These are phyloP conservation scores for Boletales sp. DNA, from an alignment of 768 basidiomycete genomes.

Conservation along the genomic window DNA sequence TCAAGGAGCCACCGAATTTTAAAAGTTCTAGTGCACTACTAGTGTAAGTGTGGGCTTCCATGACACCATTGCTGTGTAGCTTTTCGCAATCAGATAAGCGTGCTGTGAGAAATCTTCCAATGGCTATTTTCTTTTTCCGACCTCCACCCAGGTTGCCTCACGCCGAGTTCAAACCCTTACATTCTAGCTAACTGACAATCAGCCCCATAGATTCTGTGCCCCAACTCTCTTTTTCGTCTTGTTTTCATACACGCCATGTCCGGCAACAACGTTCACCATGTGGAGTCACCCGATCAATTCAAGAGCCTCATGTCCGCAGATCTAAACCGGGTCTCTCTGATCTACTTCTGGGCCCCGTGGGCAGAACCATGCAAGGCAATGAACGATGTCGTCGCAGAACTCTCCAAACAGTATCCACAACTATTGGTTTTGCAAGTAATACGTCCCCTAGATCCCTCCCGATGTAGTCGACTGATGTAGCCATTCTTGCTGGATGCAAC, in stretches of 20 bases:
- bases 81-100: too few species aligned
- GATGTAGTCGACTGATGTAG: not conserved
- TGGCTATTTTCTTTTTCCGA: too few species aligned
- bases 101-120: too few species aligned
- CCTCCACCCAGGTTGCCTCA: too few species aligned
- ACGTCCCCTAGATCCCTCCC: not conserved
- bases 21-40: too few species aligned
- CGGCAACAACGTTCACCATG: constrained; percentile 38
- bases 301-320: constrained; percentile 70
- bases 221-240: not conserved
- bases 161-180: too few species aligned
- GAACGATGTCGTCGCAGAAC: constrained; percentile 72
- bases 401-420: constrained; percentile 66
- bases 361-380: constrained; percentile 89
- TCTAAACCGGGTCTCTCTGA: constrained; percentile 75
- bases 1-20: too few species aligned
- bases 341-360: constrained; percentile 95
- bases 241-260: constrained; percentile 17
- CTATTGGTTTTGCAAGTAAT: constrained; percentile 74
- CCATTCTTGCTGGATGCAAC: too few species aligned
- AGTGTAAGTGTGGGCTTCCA: too few species aligned
- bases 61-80: too few species aligned
- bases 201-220: too few species aligned
- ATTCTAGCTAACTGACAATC: too few species aligned
- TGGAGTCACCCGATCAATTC: constrained; percentile 70